Evolutionary conservation across 345 rosid species (phyloP), one percentile per base, ranked within the genome.

Genomic region (Sonneratia caseolaris): DNA sequence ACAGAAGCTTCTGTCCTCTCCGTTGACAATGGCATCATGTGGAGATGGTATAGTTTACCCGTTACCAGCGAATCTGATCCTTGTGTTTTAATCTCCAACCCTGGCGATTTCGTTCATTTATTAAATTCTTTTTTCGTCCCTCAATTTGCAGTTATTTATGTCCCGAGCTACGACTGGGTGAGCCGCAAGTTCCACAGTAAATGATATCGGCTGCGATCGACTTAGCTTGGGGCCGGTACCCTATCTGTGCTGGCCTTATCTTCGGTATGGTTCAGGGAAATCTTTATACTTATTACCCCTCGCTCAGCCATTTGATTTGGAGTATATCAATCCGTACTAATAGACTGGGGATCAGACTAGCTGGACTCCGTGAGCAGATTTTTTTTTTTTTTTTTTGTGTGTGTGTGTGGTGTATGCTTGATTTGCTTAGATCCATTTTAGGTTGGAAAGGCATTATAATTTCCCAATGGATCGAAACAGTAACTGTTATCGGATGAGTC

Each of bases 1-100:
- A 42, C 72, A 79, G 68, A 85, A 81, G 81, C 82, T 94, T 66
- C 71, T 89, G 24, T 82, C 93, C 9, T 88, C 96, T 27, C 93
- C 96, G 49, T 82, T 95, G 68, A 87, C 99, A 3, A 87, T 95
- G 97, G 97, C 96, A 27, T 79, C 99, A n/a, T 84, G 84, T 24
- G 96, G 97, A 76, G 89, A 92, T 22, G 99, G 99, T 92, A 90
- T 45, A n/a, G 19, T 6, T 43, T 24, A 66, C 43, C 51, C 27
- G 14, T 35, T 21, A 5, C 35, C 49, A 15, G 19, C 64, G 19
- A 67, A 73, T 51, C 47, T 35, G 27, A 22, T 62, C 47, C 64
- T 40, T 62, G 43, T 8, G 43, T 40, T 4, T 47, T 47, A 47
- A 47, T 70, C 12, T 27, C 69, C 68, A 15, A 22, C 3, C 38